Percentiles rank a stretch among this genome's conserved stretches.
phyloP scores from a whole-genome alignment of 805 yeast species.

The Cyberlindnera veronae region DNA sequence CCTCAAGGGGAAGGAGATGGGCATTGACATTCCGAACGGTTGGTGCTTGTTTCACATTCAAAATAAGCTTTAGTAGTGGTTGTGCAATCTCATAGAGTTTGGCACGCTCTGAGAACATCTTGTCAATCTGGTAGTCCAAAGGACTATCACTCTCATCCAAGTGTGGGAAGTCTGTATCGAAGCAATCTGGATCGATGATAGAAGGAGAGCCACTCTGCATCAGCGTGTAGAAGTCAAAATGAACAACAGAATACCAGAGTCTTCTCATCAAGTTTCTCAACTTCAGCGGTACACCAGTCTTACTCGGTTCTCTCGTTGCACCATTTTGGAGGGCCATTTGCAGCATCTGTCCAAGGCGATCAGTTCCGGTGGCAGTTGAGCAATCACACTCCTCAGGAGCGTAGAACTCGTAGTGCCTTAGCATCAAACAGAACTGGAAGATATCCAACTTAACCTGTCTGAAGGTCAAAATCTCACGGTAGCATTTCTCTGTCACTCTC shows the following conservation, averaged over 20 bases:
- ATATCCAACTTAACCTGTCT: slow-evolving; percentile 13
- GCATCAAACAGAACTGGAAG: slow-evolving; percentile 22
- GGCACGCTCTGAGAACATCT: slow-evolving; percentile 14
- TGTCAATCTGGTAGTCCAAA: slow-evolving; percentile 20
- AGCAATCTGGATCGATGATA: slow-evolving; percentile 17
- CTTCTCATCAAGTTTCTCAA: slow-evolving; percentile 23
- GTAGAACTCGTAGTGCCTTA: slow-evolving; percentile 14
- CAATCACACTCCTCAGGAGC: slow-evolving; percentile 28
- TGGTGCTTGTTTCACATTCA: slow-evolving; percentile 20
- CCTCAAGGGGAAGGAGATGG: slow-evolving; percentile 14
- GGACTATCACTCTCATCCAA: slow-evolving; percentile 22
- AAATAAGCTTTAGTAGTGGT: slow-evolving; percentile 18
- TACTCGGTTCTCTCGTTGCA: slow-evolving; percentile 24
- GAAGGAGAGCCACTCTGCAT: slow-evolving; percentile 24
- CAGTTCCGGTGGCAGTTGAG: slow-evolving; percentile 15
- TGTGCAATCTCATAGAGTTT: slow-evolving; percentile 15
- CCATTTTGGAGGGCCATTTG: slow-evolving; percentile 22
- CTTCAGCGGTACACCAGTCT: slow-evolving; percentile 9
- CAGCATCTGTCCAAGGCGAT: slow-evolving; percentile 21
- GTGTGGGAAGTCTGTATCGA: slow-evolving; percentile 26
- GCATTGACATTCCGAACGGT: slow-evolving; percentile 12
- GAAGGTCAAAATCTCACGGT: slow-evolving; percentile 16
- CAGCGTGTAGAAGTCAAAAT: slow-evolving; percentile 21
- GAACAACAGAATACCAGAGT: slow-evolving; percentile 23
- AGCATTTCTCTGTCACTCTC: slow-evolving; percentile 13